These are phyloP conservation scores for Barnettozyma salicaria DNA, from an alignment of 805 yeast species.

Conservation along the genomic window DNA sequence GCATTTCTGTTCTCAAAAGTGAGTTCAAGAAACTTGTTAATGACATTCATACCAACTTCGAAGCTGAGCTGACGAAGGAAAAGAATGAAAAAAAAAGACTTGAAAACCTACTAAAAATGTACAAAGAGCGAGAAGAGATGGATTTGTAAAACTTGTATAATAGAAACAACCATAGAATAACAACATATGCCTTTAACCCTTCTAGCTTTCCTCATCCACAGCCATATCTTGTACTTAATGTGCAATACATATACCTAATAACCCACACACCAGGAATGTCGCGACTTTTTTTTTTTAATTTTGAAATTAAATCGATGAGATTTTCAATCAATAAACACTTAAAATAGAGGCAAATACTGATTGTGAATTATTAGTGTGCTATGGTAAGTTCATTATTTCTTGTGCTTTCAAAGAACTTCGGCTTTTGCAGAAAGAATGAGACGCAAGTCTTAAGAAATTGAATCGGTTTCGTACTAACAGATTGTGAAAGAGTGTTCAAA, in stretches of 20 bases:
- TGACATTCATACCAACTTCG: constrained; percentile 57
- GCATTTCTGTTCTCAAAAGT: constrained; percentile 51
- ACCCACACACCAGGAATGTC: background rate
- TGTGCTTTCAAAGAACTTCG: too few species aligned
- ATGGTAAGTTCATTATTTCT: too few species aligned
- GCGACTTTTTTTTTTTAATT: background rate
- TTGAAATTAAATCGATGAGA: background rate
- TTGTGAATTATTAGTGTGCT: too few species aligned
- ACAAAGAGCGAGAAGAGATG: constrained; percentile 18
- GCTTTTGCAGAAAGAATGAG: too few species aligned
- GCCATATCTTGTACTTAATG: too few species aligned
- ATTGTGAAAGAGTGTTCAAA: constrained; percentile 54
- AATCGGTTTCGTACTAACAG: constrained; percentile 6
- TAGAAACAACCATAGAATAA: background rate
- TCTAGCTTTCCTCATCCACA: too few species aligned
- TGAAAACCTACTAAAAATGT: constrained; percentile 34
- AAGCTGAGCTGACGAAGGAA: constrained; percentile 51
- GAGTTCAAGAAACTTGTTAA: constrained; percentile 63
- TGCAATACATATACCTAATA: background rate
- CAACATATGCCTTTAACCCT: background rate
- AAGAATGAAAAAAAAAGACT: constrained; percentile 44
- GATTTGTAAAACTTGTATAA: constrained; percentile 4
- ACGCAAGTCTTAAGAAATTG: too few species aligned
- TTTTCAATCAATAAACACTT: background rate
- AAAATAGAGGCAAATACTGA: background rate